Base-by-base conservation (phyloP, 495 filamentous ascomycete genomes). In the Neurospora tetraspora region DNA sequence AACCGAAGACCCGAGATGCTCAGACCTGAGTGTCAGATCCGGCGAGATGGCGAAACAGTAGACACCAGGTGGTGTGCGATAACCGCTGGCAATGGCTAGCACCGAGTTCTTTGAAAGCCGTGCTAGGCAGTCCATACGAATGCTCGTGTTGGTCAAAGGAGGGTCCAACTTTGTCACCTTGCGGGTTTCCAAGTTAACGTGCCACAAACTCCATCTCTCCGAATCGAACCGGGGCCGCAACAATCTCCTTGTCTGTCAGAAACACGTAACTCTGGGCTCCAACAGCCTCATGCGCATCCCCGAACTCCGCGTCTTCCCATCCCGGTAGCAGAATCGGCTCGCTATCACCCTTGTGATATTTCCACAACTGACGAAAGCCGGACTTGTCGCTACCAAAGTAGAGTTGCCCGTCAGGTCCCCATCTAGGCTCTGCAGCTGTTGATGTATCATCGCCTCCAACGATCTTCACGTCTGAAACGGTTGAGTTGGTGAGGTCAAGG, bases 351-450 rank as follows among this genome's bases (percentile, higher is more conserved):
- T 69, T 38, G 23, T 45, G 73, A 9, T 75, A 61, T 20, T 77
- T 39, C 16, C 79, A 83, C 31, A 86, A 74, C 73, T 86, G 84
- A 74, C 83, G 84, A 69, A 78, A 86, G 1, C 83, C 83, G 1
- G 80, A 80, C 9, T 76, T 74, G 69, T 86, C 83, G 47, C 79
- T 81, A 0, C 77, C 80, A 77, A 84, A 86, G 71, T 80, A 85
- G 23, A 86, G 74, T 8, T 75, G 73, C 7, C 85, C 85, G 73
- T 84, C 82, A 16, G 78, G 70, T 27, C 79, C 80, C 82, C 83
- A 86, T 76, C 79, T 76, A 3, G 84, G 85, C 72, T 86, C 84
- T 9, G 79, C 78, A 34, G 84, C 82, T 34, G 82, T 82, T 10
- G 78, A 75, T n/a, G 68, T 69, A 9, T 74, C 42, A 10, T 69